Evolutionary conservation across 345 rosid species (phyloP).

Genomic region (Bretschneidera sinensis): DNA sequence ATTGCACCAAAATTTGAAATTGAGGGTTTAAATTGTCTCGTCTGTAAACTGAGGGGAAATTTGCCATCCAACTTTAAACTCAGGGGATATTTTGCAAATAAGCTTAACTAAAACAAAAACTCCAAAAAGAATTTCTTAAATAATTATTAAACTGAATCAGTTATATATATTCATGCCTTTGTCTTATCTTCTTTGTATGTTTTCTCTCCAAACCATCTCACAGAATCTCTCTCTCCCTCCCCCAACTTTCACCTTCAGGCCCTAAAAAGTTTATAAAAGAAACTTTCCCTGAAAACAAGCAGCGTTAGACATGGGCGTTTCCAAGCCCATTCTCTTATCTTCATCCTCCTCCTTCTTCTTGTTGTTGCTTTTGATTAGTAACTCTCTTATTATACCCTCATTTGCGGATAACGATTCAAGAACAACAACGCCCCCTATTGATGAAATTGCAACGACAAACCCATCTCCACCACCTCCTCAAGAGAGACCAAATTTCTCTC

Average conservation of each 20-base stretch:
- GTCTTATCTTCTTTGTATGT: neutral
- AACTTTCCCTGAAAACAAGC: neutral
- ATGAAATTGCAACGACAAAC: neutral
- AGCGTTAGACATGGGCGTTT: neutral
- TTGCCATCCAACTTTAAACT: no score
- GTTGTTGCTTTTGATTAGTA: neutral
- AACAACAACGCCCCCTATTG: neutral
- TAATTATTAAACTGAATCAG: neutral
- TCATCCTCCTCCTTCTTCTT: neutral
- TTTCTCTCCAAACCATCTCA: neutral
- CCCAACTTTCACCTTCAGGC: neutral
- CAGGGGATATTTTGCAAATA: no score
- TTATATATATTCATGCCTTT: neutral
- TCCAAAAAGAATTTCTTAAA: no score
- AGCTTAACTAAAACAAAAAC: no score
- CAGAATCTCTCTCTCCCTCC: neutral
- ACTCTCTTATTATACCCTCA: neutral
- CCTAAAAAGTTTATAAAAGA: neutral
- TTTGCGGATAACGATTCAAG: neutral
- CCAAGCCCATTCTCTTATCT: neutral
- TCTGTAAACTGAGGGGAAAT: no score
- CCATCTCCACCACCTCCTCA: constrained; percentile 23
- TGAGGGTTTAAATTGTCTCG: no score
- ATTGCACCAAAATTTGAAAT: no score
- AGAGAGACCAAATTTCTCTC: constrained; percentile 18